These are phyloP conservation scores for Picochlorum sp. DNA, from an alignment of 139 green algal species.

Conservation along the genomic window DNA sequence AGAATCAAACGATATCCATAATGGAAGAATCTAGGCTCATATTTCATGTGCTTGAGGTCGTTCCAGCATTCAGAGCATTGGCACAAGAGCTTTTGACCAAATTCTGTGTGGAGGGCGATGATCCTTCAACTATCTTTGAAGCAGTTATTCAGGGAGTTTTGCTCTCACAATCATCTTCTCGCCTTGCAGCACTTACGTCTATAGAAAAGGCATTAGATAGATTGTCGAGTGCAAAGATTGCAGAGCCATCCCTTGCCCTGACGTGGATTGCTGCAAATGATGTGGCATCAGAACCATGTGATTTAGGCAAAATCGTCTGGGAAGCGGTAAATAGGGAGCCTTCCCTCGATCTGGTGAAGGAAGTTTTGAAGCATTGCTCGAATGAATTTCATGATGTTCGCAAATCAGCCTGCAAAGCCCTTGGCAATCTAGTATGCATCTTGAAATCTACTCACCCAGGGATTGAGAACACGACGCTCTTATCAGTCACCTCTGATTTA, in stretches of 20 bases:
- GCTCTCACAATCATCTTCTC: constrained; percentile 34
- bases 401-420: neutral
- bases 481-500: no score
- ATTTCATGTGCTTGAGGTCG: constrained; percentile 61
- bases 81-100: constrained; percentile 55
- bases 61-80: constrained; percentile 53
- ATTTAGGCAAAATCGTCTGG: neutral
- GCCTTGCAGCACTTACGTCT: constrained; percentile 51
- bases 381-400: constrained; percentile 2
- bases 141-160: constrained; percentile 32
- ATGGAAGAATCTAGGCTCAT: constrained; percentile 48
- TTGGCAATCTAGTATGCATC: constrained; percentile 1
- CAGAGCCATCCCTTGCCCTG: constrained; percentile 23
- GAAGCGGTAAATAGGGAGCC: neutral
- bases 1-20: constrained; percentile 12
- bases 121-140: constrained; percentile 38
- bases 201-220: constrained; percentile 28
- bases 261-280: constrained; percentile 57
- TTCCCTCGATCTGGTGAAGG: neutral
- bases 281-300: constrained; percentile 44
- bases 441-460: no score
- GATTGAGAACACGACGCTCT: no score
- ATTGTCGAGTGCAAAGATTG: constrained; percentile 8
- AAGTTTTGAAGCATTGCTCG: neutral
- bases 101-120: constrained; percentile 40